Conservation (phyloP, 2,329 filamentous ascomycete genomes). For the Fusarium armeniacum region DNA sequence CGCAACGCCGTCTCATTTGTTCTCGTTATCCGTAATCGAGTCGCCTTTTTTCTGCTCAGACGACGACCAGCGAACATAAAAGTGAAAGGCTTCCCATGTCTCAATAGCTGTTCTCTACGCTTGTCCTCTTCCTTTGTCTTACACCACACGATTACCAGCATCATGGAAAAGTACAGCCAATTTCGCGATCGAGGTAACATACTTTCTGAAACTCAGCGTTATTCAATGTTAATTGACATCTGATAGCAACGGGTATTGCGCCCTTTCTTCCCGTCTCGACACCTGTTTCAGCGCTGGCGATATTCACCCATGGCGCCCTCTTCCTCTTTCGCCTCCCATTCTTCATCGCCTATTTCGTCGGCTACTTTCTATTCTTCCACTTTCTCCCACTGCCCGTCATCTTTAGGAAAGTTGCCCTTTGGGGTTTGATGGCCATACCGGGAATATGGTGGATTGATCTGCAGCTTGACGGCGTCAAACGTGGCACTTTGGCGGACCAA, state of each 20-base stretch:
- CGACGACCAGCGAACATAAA: slow-evolving; percentile 1
- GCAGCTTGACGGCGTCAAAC: slow-evolving; percentile 96
- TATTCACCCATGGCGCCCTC: slow-evolving; percentile 76
- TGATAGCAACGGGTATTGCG: slow-evolving; percentile 89
- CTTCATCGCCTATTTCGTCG: slow-evolving; percentile 74
- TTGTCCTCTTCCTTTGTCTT: slow-evolving; percentile 25
- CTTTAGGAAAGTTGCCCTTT: slow-evolving; percentile 85
- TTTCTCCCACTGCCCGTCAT: slow-evolving; percentile 77
- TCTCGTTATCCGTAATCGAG: background rate
- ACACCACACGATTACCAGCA: slow-evolving; percentile 25
- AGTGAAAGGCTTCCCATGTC: slow-evolving; percentile 38
- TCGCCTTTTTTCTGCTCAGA: slow-evolving; percentile 9
- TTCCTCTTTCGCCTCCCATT: slow-evolving; percentile 86
- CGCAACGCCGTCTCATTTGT: slow-evolving; percentile 32
- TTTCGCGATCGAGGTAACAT: slow-evolving; percentile 85
- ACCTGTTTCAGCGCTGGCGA: slow-evolving; percentile 72
- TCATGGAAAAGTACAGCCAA: slow-evolving; percentile 95
- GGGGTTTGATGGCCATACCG: slow-evolving; percentile 87
- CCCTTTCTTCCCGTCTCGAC: slow-evolving; percentile 90
- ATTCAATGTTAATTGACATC: slow-evolving; percentile 25
- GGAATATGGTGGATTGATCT: slow-evolving; percentile 99
- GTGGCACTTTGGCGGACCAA: slow-evolving; percentile 85
- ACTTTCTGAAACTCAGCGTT: background rate
- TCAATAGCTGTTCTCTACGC: slow-evolving; percentile 40
- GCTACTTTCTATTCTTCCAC: slow-evolving; percentile 87